Evolutionary conservation across 805 yeast species (phyloP).

Genomic region (Candida silvatica): DNA sequence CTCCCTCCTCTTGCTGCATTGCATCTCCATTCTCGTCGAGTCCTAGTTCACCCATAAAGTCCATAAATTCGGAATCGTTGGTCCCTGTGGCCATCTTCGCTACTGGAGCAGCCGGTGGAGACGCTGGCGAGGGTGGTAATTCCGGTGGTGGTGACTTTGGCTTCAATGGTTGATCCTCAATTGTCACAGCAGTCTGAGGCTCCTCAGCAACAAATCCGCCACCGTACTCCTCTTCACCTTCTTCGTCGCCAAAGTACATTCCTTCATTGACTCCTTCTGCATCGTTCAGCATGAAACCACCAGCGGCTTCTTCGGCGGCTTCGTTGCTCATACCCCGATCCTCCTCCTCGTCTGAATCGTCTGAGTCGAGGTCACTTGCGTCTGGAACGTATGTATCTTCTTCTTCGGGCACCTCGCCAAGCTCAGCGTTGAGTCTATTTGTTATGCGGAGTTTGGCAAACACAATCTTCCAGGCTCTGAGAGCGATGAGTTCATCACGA

Average conservation of each 20-base stretch:
- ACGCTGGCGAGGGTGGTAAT: too few species aligned
- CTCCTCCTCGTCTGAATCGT: slow-evolving; percentile 5
- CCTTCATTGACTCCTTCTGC: slow-evolving; percentile 4
- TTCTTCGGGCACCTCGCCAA: slow-evolving; percentile 31
- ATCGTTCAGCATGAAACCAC: slow-evolving; percentile 13
- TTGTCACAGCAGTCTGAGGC: neutral
- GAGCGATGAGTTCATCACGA: slow-evolving; percentile 38
- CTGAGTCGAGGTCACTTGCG: slow-evolving; percentile 5
- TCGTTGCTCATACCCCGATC: neutral
- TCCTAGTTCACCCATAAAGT: slow-evolving; percentile 7
- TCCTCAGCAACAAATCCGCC: slow-evolving; percentile 7
- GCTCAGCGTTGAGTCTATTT: slow-evolving; percentile 36
- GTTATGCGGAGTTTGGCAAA: slow-evolving; percentile 41
- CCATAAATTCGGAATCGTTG: slow-evolving; percentile 10
- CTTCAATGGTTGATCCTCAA: slow-evolving; percentile 4
- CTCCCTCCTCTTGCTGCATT: slow-evolving; percentile 3
- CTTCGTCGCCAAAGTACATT: slow-evolving; percentile 6
- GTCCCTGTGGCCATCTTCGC: too few species aligned
- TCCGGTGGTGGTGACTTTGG: too few species aligned
- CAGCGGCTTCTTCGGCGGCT: slow-evolving; percentile 11
- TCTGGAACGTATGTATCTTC: slow-evolving; percentile 11
- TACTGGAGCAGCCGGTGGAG: too few species aligned
- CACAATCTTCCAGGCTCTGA: slow-evolving; percentile 45
- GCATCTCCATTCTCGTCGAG: slow-evolving; percentile 1
- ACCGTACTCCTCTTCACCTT: slow-evolving; percentile 16